These are phyloP conservation scores for Podaxis sp. DNA, from an alignment of 768 basidiomycete species.

Conservation along the genomic window DNA sequence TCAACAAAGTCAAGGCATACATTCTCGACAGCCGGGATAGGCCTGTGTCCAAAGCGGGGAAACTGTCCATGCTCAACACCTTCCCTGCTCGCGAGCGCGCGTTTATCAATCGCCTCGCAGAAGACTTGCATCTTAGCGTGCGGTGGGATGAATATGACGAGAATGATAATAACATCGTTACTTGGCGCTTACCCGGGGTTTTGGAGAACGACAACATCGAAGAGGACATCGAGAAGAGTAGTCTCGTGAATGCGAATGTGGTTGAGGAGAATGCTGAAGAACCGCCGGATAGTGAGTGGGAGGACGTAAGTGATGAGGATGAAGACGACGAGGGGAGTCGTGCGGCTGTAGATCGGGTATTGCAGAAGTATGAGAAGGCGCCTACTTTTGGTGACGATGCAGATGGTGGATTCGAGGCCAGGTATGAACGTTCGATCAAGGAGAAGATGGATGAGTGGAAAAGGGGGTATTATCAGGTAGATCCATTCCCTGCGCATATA, in stretches of 20 bases:
- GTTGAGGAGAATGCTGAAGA: slow-evolving; percentile 35
- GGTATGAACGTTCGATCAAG: slow-evolving; percentile 68
- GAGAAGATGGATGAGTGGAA: slow-evolving; percentile 96
- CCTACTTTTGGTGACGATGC: slow-evolving; percentile 71
- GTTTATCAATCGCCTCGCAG: slow-evolving; percentile 76
- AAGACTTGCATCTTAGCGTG: slow-evolving; percentile 73
- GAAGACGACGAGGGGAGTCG: slow-evolving; percentile 71
- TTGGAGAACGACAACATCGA: slow-evolving; percentile 32
- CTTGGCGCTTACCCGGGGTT: slow-evolving; percentile 58
- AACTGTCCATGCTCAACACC: slow-evolving; percentile 70
- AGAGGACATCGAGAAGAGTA: slow-evolving; percentile 27
- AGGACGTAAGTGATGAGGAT: slow-evolving; percentile 49
- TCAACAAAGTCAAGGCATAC: slow-evolving; percentile 77
- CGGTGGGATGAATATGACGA: slow-evolving; percentile 96
- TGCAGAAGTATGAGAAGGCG: slow-evolving; percentile 87
- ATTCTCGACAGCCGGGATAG: slow-evolving; percentile 47
- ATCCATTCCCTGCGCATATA: slow-evolving; percentile 16
- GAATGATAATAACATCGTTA: slow-evolving; percentile 74
- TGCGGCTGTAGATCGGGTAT: slow-evolving; percentile 76
- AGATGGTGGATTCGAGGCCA: slow-evolving; percentile 74
- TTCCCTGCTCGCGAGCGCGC: slow-evolving; percentile 79
- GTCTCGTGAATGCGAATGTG: slow-evolving; percentile 22
- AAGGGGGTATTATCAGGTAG: slow-evolving; percentile 81
- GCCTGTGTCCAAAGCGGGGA: slow-evolving; percentile 35
- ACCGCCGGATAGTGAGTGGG: slow-evolving; percentile 44